phyloP scores from a whole-genome alignment of 805 yeast genomes.

The Yamadazyma paraphyllophila region DNA sequence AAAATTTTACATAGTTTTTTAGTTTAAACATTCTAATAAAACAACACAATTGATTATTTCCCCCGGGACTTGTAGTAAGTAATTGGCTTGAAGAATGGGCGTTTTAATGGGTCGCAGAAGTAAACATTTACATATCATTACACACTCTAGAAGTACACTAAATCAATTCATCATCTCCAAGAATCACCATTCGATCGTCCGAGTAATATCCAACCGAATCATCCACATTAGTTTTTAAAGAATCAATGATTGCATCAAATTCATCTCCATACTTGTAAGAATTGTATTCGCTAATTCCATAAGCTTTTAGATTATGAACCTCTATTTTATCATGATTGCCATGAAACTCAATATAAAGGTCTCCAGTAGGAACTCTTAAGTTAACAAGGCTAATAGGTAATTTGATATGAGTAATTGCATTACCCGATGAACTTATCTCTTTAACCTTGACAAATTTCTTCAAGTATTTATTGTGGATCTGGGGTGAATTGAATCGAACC shows the following conservation, averaged over 20 bases:
- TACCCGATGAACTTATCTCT: constrained; percentile 17
- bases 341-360: constrained; percentile 30
- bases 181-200: neutral
- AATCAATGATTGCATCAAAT: constrained; percentile 17
- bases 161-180: constrained; percentile 1
- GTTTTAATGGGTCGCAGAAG: too few relatives aligned
- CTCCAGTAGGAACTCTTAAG: constrained; percentile 29
- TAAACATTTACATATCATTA: neutral
- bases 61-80: too few relatives aligned
- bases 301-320: constrained; percentile 24
- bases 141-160: neutral
- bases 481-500: constrained; percentile 4
- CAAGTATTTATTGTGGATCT: constrained; percentile 23
- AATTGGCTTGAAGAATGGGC: too few relatives aligned
- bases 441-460: constrained; percentile 31
- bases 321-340: constrained; percentile 11
- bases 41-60: too few relatives aligned
- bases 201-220: neutral
- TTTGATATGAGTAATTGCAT: constrained; percentile 25
- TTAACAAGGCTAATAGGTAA: constrained; percentile 35
- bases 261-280: constrained; percentile 23
- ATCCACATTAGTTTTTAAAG: neutral
- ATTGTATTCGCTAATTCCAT: constrained; percentile 29
- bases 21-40: constrained; percentile 7
- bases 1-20: constrained; percentile 1